Conservation (phyloP, 768 basidiomycete genomes). For the Leccinum obscurum region DNA sequence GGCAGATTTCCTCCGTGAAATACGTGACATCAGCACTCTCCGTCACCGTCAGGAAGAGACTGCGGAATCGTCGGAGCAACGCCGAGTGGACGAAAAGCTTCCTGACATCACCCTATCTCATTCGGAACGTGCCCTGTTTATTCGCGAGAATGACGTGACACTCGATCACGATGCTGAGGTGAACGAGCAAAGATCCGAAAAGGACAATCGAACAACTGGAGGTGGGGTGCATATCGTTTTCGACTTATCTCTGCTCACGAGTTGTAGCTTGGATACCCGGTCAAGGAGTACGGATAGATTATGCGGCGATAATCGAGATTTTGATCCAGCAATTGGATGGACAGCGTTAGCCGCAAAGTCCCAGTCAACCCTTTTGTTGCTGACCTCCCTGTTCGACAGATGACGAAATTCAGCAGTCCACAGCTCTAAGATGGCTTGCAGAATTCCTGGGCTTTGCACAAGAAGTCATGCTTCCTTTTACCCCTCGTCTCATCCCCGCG, state of each 20-base stretch:
- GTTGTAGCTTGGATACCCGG: conserved; percentile 83
- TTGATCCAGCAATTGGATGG: conserved; percentile 82
- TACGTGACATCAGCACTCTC: conserved; percentile 79
- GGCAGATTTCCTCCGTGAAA: conserved; percentile 88
- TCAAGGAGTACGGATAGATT: conserved; percentile 90
- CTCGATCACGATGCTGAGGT: conserved; percentile 42
- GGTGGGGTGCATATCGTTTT: conserved; percentile 39
- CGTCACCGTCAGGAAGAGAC: conserved; percentile 64
- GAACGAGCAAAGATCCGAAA: conserved; percentile 43
- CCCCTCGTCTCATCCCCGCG: conserved; percentile 88
- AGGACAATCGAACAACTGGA: conserved; percentile 62
- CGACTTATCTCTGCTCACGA: conserved; percentile 6
- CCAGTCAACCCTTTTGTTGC: conserved; percentile 3
- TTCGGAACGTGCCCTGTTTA: conserved; percentile 58
- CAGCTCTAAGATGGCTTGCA: conserved; percentile 90
- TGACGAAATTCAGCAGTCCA: conserved; percentile 93
- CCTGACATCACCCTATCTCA: conserved; percentile 60
- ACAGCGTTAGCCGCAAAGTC: conserved; percentile 60
- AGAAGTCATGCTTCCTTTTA: conserved; percentile 93
- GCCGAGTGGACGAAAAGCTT: conserved; percentile 50
- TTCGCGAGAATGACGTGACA: conserved; percentile 45
- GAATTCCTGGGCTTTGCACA: conserved; percentile 87
- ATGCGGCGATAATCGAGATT: conserved; percentile 90
- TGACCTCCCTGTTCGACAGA: conserved; percentile 40
- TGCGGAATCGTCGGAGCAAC: conserved; percentile 39